phyloP scores from a whole-genome alignment of 345 rosid species.

The Brassica cretica region DNA sequence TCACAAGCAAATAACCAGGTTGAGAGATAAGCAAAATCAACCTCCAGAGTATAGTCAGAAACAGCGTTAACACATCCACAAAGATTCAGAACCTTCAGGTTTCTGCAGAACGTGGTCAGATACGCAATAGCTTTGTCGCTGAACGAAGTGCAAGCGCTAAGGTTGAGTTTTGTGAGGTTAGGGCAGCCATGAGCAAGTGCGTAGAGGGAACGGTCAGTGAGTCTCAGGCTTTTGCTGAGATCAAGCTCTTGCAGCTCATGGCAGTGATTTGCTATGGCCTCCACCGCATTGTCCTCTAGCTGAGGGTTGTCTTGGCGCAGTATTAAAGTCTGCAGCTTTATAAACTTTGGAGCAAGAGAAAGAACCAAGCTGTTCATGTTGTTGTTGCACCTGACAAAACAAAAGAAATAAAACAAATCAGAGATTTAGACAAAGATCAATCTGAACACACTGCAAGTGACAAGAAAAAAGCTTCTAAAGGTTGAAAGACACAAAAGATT shows the following conservation, averaged over 20 bases:
- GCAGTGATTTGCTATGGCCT: constrained; percentile 75
- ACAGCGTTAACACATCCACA: constrained; percentile 92
- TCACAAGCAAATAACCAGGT: neutral
- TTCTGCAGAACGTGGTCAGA: constrained; percentile 57
- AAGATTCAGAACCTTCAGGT: constrained; percentile 71
- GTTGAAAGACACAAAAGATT: neutral
- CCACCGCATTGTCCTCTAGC: constrained; percentile 77
- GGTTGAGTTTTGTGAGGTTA: constrained; percentile 77
- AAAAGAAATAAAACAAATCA: neutral
- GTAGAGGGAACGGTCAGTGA: constrained; percentile 64
- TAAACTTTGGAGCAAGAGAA: constrained; percentile 77
- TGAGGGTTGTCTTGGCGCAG: constrained; percentile 92
- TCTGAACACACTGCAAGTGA: neutral
- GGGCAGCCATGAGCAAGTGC: constrained; percentile 86
- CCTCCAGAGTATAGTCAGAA: constrained; percentile 82
- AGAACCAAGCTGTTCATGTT: constrained; percentile 85
- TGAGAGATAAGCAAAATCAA: constrained; percentile 10
- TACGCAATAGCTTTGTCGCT: constrained; percentile 62
- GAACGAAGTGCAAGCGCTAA: constrained; percentile 86
- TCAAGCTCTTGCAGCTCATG: constrained; percentile 85
- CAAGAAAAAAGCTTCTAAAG: neutral
- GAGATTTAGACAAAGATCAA: neutral
- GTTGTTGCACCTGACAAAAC: constrained; percentile 64
- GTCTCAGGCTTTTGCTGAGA: constrained; percentile 95
- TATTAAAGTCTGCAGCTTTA: constrained; percentile 63